Percentiles rank a stretch among this genome's conserved stretches.
phyloP scores from a whole-genome alignment of 2,329 filamentous ascomycete genomes.

The Nigrospora osmanthi region DNA sequence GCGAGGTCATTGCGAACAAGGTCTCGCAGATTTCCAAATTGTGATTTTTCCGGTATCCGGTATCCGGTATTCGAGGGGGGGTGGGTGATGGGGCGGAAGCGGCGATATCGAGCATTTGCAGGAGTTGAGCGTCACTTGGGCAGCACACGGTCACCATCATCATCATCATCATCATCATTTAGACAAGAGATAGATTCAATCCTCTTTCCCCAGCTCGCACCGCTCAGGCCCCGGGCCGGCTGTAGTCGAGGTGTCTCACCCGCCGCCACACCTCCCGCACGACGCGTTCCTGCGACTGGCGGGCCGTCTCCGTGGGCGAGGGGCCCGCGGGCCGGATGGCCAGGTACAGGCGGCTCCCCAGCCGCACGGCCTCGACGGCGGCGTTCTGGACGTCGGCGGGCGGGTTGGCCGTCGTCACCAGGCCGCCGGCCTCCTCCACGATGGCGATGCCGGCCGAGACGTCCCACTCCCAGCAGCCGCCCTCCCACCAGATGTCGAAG shows the following conservation, averaged over 20 bases:
- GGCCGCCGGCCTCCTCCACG: constrained; percentile 63
- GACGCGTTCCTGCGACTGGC: constrained; percentile 60
- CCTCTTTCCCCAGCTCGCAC: too few species aligned
- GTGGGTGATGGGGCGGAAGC: too few species aligned
- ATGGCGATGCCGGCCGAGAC: constrained; percentile 70
- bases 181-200: background rate
- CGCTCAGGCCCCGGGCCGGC: constrained; percentile 49
- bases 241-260: constrained; percentile 59
- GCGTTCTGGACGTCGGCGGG: constrained; percentile 48
- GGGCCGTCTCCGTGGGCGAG: constrained; percentile 50
- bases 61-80: background rate
- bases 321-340: constrained; percentile 63
- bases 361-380: constrained; percentile 47
- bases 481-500: constrained; percentile 80
- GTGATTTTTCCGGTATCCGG: constrained; percentile 3
- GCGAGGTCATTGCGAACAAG: constrained; percentile 37
- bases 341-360: constrained; percentile 64
- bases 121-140: background rate
- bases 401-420: constrained; percentile 68
- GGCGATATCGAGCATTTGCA: background rate
- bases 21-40: constrained; percentile 26
- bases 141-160: background rate
- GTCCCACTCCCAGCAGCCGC: constrained; percentile 78
- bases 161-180: too few species aligned
- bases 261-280: constrained; percentile 68